A percentile compares a stretch with the other conserved stretches of the same genome.
phyloP scores from a whole-genome alignment of 768 basidiomycete species.

The Termitomyces sp. region DNA sequence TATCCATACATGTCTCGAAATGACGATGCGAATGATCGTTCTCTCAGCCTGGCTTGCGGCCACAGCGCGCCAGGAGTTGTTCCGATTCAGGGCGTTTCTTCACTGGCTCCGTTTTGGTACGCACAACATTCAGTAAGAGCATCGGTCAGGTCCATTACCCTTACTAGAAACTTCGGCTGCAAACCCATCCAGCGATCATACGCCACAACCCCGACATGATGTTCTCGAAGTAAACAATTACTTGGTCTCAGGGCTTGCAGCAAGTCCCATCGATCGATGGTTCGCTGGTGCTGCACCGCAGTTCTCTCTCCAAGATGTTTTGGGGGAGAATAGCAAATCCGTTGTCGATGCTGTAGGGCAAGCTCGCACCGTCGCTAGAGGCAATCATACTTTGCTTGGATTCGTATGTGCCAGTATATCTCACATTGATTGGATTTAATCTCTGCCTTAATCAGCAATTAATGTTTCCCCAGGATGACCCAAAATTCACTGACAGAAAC shows the following conservation, averaged over 20 bases:
- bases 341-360: constrained; percentile 38
- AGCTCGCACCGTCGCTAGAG: constrained; percentile 43
- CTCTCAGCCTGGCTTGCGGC: constrained; percentile 65
- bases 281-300: constrained; percentile 60
- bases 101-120: constrained; percentile 72
- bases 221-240: constrained; percentile 79
- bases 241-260: constrained; percentile 62
- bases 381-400: constrained; percentile 45
- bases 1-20: constrained; percentile 45
- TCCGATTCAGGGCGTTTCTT: constrained; percentile 75
- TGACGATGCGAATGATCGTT: constrained; percentile 54
- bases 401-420: constrained; percentile 35
- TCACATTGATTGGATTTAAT: not conserved
- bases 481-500: constrained; percentile 61
- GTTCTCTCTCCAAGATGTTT: constrained; percentile 46
- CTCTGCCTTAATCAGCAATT: constrained; percentile 20
- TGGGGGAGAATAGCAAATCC: constrained; percentile 28
- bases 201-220: constrained; percentile 55
- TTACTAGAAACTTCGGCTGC: constrained; percentile 41
- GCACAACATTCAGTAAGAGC: constrained; percentile 14
- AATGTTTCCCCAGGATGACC: constrained; percentile 37
- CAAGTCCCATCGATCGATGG: constrained; percentile 74
- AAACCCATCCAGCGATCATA: constrained; percentile 48
- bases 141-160: not conserved
- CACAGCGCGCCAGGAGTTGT: constrained; percentile 59